phyloP scores from a whole-genome alignment of 2,329 filamentous ascomycete genomes.

The Mycosphaerella arachidis region DNA sequence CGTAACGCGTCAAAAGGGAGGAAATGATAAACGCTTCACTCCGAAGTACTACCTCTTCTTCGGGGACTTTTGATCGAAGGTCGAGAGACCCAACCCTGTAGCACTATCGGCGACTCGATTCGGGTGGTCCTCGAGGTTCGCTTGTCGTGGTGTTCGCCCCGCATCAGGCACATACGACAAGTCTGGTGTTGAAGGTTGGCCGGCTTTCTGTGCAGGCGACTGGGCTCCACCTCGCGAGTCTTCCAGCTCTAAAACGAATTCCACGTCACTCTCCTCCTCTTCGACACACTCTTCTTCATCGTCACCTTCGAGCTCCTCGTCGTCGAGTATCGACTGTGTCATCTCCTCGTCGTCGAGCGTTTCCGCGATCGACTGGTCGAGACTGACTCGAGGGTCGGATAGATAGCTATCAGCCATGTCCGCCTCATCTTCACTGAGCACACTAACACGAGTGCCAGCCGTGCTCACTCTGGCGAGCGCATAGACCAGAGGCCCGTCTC shows the following conservation, averaged over 20 bases:
- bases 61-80: background rate
- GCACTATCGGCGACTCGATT: background rate
- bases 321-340: slow-evolving; percentile 13
- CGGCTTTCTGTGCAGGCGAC: slow-evolving; percentile 1
- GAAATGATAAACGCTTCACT: background rate
- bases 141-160: background rate
- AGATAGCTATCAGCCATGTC: slow-evolving; percentile 19
- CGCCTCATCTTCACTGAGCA: slow-evolving; percentile 33
- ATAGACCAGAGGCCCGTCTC: slow-evolving; percentile 31
- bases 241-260: slow-evolving; percentile 7
- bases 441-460: slow-evolving; percentile 15
- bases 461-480: slow-evolving; percentile 9
- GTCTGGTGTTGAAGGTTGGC: slow-evolving; percentile 12
- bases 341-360: slow-evolving; percentile 18
- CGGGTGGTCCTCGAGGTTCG: background rate
- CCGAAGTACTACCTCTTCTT: background rate
- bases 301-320: slow-evolving; percentile 25
- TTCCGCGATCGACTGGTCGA: slow-evolving; percentile 21
- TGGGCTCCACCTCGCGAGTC: slow-evolving; percentile 13
- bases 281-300: slow-evolving; percentile 28
- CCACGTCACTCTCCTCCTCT: slow-evolving; percentile 2
- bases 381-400: slow-evolving; percentile 14
- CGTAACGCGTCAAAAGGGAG: background rate
- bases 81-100: background rate
- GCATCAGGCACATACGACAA: background rate